These are phyloP conservation scores for Fonsecaea multimorphosa DNA, from an alignment of 2,329 filamentous ascomycete genomes.

Conservation along the genomic window DNA sequence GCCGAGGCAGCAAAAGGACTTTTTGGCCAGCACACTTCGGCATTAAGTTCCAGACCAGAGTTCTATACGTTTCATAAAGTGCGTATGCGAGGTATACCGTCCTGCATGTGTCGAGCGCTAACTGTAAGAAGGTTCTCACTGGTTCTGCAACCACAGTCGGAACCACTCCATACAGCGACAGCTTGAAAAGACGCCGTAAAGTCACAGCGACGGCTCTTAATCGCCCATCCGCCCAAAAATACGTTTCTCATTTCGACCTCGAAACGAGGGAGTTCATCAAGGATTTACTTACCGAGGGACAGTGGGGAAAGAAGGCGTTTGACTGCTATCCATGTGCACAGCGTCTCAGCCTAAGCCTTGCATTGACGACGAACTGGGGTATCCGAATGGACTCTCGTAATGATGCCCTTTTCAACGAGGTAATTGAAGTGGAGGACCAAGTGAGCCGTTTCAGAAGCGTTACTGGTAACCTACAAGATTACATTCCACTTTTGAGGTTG, in stretches of 20 bases:
- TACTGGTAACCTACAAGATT: conserved; percentile 66
- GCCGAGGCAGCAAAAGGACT: conserved; percentile 57
- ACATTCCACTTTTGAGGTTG: conserved; percentile 64
- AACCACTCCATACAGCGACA: conserved; percentile 69
- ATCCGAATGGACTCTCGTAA: conserved; percentile 64
- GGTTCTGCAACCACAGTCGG: conserved; percentile 69
- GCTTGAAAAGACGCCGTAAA: conserved; percentile 67
- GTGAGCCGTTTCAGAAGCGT: conserved; percentile 66
- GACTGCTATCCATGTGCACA: conserved; percentile 73
- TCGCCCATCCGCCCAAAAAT: conserved; percentile 48
- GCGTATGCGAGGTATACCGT: conserved; percentile 3
- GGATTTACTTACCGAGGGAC: conserved; percentile 65
- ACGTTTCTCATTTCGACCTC: conserved; percentile 66
- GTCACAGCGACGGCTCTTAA: conserved; percentile 69
- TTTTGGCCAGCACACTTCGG: conserved; percentile 59
- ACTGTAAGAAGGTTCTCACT: neutral
- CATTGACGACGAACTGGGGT: conserved; percentile 71
- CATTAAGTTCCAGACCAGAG: conserved; percentile 60
- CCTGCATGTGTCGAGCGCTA: neutral
- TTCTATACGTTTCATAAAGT: conserved; percentile 66
- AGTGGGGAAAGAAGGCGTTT: conserved; percentile 59
- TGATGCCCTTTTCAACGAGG: conserved; percentile 64
- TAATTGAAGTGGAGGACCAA: conserved; percentile 67
- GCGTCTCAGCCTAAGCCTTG: conserved; percentile 64
- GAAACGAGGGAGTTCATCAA: conserved; percentile 68